A percentile compares a stretch with the other conserved stretches of the same genome.
phyloP scores from a whole-genome alignment of 2,329 filamentous ascomycete genomes.

The Xylaria sp. region DNA sequence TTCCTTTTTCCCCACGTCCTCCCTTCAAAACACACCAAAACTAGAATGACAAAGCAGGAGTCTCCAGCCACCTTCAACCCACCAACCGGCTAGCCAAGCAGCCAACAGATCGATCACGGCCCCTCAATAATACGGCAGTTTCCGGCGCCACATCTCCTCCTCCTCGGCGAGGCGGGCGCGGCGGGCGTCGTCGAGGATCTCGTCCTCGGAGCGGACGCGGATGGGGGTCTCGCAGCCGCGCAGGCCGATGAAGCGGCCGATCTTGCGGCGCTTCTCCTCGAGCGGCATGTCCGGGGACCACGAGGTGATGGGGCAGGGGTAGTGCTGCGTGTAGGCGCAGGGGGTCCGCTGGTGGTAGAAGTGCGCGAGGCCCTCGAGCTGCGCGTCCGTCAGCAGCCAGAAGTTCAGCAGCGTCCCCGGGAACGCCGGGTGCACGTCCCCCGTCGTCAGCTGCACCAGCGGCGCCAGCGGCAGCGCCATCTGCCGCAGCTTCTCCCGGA shows the following conservation, averaged over 20 bases:
- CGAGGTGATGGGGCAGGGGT: conserved; percentile 69
- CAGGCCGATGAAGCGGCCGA: conserved; percentile 75
- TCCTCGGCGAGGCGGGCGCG: conserved; percentile 39
- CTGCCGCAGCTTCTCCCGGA: conserved; percentile 64
- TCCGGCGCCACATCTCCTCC: conserved; percentile 52
- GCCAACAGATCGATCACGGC: too few relatives aligned
- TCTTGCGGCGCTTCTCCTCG: conserved; percentile 71
- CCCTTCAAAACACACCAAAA: background rate
- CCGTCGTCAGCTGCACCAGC: conserved; percentile 65
- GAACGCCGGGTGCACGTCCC: conserved; percentile 65
- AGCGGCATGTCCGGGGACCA: conserved; percentile 59
- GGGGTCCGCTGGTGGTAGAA: conserved; percentile 74
- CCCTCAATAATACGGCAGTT: conserved; percentile 42
- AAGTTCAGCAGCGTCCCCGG: conserved; percentile 69
- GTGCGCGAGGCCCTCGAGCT: conserved; percentile 70
- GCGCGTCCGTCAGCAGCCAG: conserved; percentile 71
- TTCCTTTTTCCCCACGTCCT: background rate
- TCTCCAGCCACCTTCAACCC: too few relatives aligned
- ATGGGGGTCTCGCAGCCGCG: conserved; percentile 60
- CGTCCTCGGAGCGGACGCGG: conserved; percentile 44
- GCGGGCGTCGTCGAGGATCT: conserved; percentile 43
- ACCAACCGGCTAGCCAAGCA: too few relatives aligned
- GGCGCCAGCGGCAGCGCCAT: conserved; percentile 69
- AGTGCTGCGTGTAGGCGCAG: conserved; percentile 56
- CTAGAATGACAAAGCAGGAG: background rate